Evolutionary conservation across 768 basidiomycete genomes (phyloP).

Genomic region (Omphalotus guepiniiformis): DNA sequence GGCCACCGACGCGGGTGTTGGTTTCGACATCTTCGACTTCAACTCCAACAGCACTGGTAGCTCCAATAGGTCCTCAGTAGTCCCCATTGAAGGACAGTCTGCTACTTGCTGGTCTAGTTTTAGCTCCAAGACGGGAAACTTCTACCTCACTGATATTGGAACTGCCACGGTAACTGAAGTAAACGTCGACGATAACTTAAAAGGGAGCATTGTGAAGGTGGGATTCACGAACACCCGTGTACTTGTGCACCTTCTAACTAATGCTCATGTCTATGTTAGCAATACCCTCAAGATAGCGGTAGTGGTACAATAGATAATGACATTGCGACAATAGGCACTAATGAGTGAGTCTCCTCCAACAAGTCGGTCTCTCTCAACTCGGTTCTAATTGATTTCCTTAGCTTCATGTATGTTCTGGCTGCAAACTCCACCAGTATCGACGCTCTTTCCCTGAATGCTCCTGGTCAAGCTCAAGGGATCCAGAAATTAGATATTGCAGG

Average conservation of each 20-base stretch:
- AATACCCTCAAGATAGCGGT: conserved; percentile 34
- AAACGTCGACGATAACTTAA: conserved; percentile 40
- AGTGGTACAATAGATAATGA: conserved; percentile 38
- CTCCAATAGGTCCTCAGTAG: conserved; percentile 23
- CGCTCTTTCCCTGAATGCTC: conserved; percentile 34
- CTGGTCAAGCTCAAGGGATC: conserved; percentile 28
- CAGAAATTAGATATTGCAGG: conserved; percentile 28
- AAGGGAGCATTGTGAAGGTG: conserved; percentile 41
- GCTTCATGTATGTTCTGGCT: conserved; percentile 38
- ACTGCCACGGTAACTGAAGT: conserved; percentile 41
- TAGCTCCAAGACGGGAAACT: conserved; percentile 37
- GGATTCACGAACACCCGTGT: conserved; percentile 1
- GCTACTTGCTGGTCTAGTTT: conserved; percentile 43
- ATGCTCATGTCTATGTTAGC: conserved; percentile 23
- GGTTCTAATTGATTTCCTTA: too few relatives aligned
- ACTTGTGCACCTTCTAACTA: too few relatives aligned
- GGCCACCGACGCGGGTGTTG: conserved; percentile 35
- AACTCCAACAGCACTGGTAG: conserved; percentile 18
- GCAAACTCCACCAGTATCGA: conserved; percentile 34
- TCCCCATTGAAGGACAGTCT: conserved; percentile 31
- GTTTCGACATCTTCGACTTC: conserved; percentile 36
- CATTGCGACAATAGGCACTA: conserved; percentile 31
- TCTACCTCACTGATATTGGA: conserved; percentile 40
- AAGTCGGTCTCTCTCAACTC: background rate
- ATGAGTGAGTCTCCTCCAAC: conserved; percentile 28